Base-by-base conservation (phyloP, 176 grass and related monocot genomes). In the Zoysia japonica region DNA sequence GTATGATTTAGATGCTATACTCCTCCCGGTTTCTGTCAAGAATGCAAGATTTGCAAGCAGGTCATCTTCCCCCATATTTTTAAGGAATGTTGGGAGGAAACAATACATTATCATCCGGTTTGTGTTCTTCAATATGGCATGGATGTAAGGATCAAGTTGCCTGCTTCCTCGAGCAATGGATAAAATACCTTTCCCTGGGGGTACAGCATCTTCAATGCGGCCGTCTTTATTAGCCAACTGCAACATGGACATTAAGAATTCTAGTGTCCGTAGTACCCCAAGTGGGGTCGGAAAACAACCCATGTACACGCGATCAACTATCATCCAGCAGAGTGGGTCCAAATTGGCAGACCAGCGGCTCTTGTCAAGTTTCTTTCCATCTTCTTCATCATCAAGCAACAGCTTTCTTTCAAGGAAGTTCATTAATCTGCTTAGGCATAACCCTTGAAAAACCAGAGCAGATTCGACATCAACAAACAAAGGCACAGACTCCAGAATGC, bases 31-130 rank as follows among this genome's bases (percentile, higher is more conserved):
- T 87, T 99, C 88, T 43, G 90, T 85, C 74, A 88, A 82, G 82
- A 91, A 95, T 55, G 88, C 86, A 83, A 92, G 89, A 91, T 84
- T 86, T 68, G 74, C 83, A 81, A 99, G 86, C 20, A 93, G 77
- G 62, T 99, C 92, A 72, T 93, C 92, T 82, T 99, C 96, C 47
- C 88, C 92, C 20, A 99, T 91, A 68, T 87, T 95, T 67, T 88
- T 92, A 37, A 99, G 84, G 73, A 93, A 99, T 62, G 78, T 89
- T 74, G 96, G 96, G 35, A 99, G 80, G 82, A 99, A 99, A 87
- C 92, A 99, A 46, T 99, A 95, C 96, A 99, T 99, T 79, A 99
- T 84, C 84, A 96, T 86, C 41, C 96, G 88, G 83, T 99, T 99
- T 47, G 96, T 99, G 68, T 99, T 99, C 78, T 96, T 93, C 84